These are phyloP conservation scores for Harringtonia lauricola DNA, from an alignment of 2,329 filamentous ascomycete genomes.

Conservation along the genomic window DNA sequence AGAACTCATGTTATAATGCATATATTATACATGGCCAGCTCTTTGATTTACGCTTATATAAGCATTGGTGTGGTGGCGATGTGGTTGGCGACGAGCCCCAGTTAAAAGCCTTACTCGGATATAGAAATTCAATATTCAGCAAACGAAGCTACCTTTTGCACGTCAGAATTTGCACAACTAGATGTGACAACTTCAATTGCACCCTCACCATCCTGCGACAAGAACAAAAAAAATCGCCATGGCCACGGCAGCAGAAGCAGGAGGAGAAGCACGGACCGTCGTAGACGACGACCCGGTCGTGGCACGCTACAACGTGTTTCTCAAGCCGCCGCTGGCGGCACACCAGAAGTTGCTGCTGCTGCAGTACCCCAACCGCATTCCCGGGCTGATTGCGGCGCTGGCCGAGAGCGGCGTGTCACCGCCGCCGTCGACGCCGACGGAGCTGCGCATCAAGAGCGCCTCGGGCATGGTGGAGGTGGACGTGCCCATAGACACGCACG, in stretches of 20 bases:
- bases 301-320: constrained; percentile 71
- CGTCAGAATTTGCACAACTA: no score
- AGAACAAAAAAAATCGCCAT: background rate
- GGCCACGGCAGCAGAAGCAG: background rate
- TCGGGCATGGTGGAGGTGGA: constrained; percentile 87
- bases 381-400: constrained; percentile 43
- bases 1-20: no score
- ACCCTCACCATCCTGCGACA: no score
- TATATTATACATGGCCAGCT: no score
- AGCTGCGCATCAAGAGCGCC: constrained; percentile 70
- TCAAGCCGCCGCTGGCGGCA: constrained; percentile 59
- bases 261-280: background rate
- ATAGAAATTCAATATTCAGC: no score
- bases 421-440: constrained; percentile 48
- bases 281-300: constrained; percentile 56
- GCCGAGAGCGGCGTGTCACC: background rate
- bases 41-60: no score
- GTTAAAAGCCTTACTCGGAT: no score
- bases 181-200: no score
- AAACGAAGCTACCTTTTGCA: no score
- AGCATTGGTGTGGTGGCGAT: no score
- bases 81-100: no score
- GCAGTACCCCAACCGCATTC: constrained; percentile 85
- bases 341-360: constrained; percentile 66
- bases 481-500: constrained; percentile 63